Percentiles rank a stretch among this genome's conserved stretches.
These are phyloP conservation scores for Sporormia fimetaria DNA, from an alignment of 495 filamentous ascomycete species.

Conservation along the genomic window DNA sequence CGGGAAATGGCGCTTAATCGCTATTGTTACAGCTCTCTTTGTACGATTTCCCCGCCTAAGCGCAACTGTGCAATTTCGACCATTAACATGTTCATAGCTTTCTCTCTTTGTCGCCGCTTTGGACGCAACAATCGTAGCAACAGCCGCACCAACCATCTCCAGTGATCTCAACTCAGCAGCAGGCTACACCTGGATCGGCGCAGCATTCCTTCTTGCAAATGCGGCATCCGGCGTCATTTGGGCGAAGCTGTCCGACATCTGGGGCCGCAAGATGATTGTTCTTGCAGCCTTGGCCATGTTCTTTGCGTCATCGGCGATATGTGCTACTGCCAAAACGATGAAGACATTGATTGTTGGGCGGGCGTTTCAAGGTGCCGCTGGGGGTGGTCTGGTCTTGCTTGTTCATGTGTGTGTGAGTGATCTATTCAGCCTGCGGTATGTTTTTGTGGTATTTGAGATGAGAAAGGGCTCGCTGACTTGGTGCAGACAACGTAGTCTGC, in stretches of 20 bases:
- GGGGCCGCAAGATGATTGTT: conserved; percentile 47
- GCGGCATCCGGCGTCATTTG: conserved; percentile 45
- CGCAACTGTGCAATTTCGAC: no score
- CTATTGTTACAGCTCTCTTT: no score
- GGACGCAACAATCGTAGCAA: conserved; percentile 52
- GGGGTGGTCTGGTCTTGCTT: conserved; percentile 43
- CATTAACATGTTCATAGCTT: conserved; percentile 17
- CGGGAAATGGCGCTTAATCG: no score
- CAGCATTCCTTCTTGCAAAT: conserved; percentile 49
- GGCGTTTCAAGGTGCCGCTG: conserved; percentile 45
- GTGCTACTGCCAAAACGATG: conserved; percentile 41
- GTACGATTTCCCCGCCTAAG: no score
- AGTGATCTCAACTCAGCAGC: conserved; percentile 46
- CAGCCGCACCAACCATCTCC: conserved; percentile 46
- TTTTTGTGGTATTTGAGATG: neutral
- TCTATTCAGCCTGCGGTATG: conserved; percentile 47
- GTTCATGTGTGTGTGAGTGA: conserved; percentile 46
- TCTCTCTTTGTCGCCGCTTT: conserved; percentile 50
- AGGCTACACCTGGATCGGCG: conserved; percentile 58
- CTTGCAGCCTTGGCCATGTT: conserved; percentile 37
- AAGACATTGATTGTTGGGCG: conserved; percentile 44
- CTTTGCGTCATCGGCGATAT: conserved; percentile 36
- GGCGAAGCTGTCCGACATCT: conserved; percentile 50
- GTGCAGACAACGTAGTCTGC: conserved; percentile 35
- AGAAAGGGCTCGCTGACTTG: neutral